phyloP scores from a whole-genome alignment of 441 rosid species.

The Sinapis alba region DNA sequence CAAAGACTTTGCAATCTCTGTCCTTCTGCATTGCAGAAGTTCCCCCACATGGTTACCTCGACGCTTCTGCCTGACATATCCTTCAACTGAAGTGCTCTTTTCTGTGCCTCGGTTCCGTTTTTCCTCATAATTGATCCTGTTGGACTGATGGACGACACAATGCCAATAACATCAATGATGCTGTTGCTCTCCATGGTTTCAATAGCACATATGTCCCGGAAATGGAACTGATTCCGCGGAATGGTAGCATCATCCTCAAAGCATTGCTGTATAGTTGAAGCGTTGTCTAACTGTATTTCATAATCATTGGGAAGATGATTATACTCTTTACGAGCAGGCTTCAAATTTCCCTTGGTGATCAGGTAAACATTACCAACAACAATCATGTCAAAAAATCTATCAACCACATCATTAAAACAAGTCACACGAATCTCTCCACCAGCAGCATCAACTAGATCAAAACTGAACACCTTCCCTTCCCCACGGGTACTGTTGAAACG shows the following conservation, averaged over 20 bases:
- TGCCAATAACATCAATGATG: slow-evolving; percentile 67
- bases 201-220: slow-evolving; percentile 61
- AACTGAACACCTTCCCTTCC: slow-evolving; percentile 84
- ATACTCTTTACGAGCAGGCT: slow-evolving; percentile 78
- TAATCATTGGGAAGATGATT: slow-evolving; percentile 82
- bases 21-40: slow-evolving; percentile 71
- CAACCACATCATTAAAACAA: slow-evolving; percentile 90
- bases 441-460: slow-evolving; percentile 85
- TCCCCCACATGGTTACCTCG: slow-evolving; percentile 89
- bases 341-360: slow-evolving; percentile 55
- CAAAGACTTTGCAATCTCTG: slow-evolving; percentile 67
- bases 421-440: slow-evolving; percentile 93
- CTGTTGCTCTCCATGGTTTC: slow-evolving; percentile 69
- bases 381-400: slow-evolving; percentile 72
- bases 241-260: slow-evolving; percentile 69
- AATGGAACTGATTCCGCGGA: slow-evolving; percentile 72
- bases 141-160: slow-evolving; percentile 62
- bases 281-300: slow-evolving; percentile 63
- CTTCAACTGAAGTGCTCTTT: slow-evolving; percentile 75
- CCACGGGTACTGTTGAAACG: slow-evolving; percentile 77
- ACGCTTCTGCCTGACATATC: slow-evolving; percentile 87
- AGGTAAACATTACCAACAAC: slow-evolving; percentile 66
- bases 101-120: slow-evolving; percentile 73
- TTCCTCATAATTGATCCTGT: slow-evolving; percentile 63
- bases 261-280: slow-evolving; percentile 67